Percentiles rank a stretch among this genome's conserved stretches.
Evolutionary conservation across 306 rosid genomes (phyloP).

Genomic region (Lablab purpureus): DNA sequence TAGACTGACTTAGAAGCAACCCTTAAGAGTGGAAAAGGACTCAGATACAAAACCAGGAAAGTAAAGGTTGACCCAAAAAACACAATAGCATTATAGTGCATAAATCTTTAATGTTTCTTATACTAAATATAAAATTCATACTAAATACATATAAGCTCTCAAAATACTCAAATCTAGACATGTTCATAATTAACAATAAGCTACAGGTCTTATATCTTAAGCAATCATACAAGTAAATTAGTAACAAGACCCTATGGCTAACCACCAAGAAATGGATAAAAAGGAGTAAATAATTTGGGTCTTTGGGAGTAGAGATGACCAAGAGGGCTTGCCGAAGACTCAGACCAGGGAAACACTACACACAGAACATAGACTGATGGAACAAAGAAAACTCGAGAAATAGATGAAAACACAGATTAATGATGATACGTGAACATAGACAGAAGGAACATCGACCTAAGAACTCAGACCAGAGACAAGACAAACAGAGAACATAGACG

Average conservation of each 20-base stretch:
- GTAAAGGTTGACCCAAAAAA: neutral
- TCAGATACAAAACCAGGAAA: neutral
- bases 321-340: neutral
- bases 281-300: neutral
- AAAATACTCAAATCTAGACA: neutral
- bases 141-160: neutral
- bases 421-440: too few relatives aligned
- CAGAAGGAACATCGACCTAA: too few relatives aligned
- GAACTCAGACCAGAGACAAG: neutral
- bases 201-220: neutral
- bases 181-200: neutral
- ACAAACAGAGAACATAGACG: neutral
- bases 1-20: slow-evolving; percentile 1
- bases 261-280: neutral
- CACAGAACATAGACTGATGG: neutral
- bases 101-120: neutral
- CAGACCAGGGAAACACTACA: neutral
- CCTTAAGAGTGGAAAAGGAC: neutral
- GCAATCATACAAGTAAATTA: neutral
- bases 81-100: neutral
- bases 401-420: neutral
- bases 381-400: neutral
- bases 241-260: neutral
- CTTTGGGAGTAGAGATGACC: neutral
- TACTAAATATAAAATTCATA: neutral